Evolutionary conservation across 2,329 filamentous ascomycete genomes (phyloP), one percentile per base, ranked within the genome.

Genomic region (Aspergillus bombycis): DNA sequence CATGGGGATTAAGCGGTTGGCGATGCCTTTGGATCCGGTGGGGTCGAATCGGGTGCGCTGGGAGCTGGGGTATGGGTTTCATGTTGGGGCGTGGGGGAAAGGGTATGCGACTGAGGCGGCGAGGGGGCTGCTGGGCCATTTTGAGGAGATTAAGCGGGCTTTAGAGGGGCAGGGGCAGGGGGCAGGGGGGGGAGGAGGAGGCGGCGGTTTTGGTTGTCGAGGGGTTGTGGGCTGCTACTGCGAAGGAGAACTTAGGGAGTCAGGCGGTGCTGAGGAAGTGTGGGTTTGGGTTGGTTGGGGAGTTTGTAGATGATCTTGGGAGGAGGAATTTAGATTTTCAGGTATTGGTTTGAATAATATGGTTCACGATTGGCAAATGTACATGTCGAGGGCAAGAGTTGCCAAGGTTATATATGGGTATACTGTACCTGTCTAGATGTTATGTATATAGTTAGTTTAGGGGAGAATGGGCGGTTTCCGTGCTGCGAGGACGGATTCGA

Each of bases 71-170:
- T 89, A 89, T 72, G 81, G 87, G 77, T 74, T 89, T 58, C 75
- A 80, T 55, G 80, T 77, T 61, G 82, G 84, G 67, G 70, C 75
- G 60, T 89, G 87, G 87, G 84, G 85, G 8, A 80, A 78, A 45
- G 87, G 86, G 5, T 82, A 85, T 67, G 86, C 82, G 38, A 87
- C 83, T 1, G 87, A 89, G 75, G 84, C 87, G 52, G 63, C 88
- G 43, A 73, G 65, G 58, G 85, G 73, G 1, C 84, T 84, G 76
- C 12, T 89, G 83, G 8, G 41, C 34, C 6, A 48, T 19, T 28
- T 21, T 60, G 46, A 41, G 16, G 41, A 30, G 45, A 34, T 43
- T 30, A 57, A 4, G 26, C 14, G 19, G 36, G 2, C 21, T 10
- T 16, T 9, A 23, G 28, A 43, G 23, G 62, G 41, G 36, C 28